Base-by-base conservation (phyloP, 2,329 filamentous ascomycete species). In the Atkinsonella texensis region DNA sequence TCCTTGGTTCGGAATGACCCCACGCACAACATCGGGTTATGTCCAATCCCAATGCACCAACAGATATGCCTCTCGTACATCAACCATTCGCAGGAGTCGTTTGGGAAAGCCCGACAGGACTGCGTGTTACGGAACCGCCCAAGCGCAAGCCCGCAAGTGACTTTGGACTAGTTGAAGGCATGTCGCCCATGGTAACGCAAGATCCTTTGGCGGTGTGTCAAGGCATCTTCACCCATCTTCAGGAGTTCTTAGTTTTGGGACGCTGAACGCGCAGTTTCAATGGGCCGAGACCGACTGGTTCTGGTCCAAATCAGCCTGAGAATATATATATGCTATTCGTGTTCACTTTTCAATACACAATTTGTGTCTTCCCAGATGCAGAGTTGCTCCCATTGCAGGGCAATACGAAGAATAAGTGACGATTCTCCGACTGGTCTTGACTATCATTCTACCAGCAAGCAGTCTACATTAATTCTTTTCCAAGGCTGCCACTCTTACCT, bases 1-100 rank as follows among this genome's bases (percentile, higher is more conserved):
- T 8, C 4, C 28, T 28, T 28, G 4, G 7, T 28, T 28, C 28
- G 4, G 35, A 39, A 39, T 46, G 13, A 20, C n/a, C 43, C 44
- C 49, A 47, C 13, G 44, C 23, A 38, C 39, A 48, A 35, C 17
- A 13, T 50, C 49, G 45, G 45, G 46, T 31, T 41, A 18, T 43
- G 46, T 32, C 52, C 49, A 51, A 53, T 53, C 52, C 52, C 33
- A 50, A 41, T 40, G 13, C 40, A 23, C 40, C 45, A 33, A 42
- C 23, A 42, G 18, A 41, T 38, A 54, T 52, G 53, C 46, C 48
- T 31, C 53, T 52, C 50, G 50, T 48, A 52, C 43, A 35, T 15
- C 31, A 45, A 23, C 53, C 43, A 52, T 31, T 43, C 18, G 10
- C 43, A 43, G 17, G 46, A 46, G 40, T 31, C 9, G 11, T 38